Evolutionary conservation across 73 alveolate genomes (phyloP).

Genomic region (Symbiodinium natans): DNA sequence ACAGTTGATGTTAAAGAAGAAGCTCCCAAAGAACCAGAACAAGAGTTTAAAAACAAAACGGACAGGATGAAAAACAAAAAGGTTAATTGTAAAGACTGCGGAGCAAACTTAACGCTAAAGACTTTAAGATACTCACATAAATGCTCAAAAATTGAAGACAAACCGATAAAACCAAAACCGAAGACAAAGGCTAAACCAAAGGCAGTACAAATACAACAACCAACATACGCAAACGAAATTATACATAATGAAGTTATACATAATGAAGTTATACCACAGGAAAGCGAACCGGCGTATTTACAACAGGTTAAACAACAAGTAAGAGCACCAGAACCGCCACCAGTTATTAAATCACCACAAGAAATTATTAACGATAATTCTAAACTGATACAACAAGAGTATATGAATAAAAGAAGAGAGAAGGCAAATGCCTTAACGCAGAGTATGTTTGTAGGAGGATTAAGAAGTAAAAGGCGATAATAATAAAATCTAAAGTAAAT

Average conservation of each 20-base stretch:
- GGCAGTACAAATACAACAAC: background rate
- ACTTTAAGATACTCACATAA: too few relatives aligned
- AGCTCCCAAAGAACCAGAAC: background rate
- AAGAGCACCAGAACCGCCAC: background rate
- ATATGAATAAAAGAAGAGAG: background rate
- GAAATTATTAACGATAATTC: background rate
- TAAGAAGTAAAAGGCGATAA: background rate
- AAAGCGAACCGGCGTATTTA: background rate
- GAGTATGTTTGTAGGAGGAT: background rate
- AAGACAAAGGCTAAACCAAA: background rate
- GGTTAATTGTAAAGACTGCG: background rate
- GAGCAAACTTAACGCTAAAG: background rate
- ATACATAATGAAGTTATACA: too few relatives aligned
- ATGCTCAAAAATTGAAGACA: too few relatives aligned
- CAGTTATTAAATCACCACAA: background rate
- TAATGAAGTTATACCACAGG: background rate
- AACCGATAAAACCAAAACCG: background rate
- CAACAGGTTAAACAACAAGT: background rate
- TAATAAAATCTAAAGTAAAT: background rate
- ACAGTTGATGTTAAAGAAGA: background rate
- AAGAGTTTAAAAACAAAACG: background rate
- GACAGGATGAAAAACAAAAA: background rate
- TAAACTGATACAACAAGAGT: background rate
- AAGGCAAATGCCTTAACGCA: background rate
- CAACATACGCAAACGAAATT: background rate